Evolutionary conservation across 306 rosid species (phyloP).

Genomic region (Ceratonia siliqua): DNA sequence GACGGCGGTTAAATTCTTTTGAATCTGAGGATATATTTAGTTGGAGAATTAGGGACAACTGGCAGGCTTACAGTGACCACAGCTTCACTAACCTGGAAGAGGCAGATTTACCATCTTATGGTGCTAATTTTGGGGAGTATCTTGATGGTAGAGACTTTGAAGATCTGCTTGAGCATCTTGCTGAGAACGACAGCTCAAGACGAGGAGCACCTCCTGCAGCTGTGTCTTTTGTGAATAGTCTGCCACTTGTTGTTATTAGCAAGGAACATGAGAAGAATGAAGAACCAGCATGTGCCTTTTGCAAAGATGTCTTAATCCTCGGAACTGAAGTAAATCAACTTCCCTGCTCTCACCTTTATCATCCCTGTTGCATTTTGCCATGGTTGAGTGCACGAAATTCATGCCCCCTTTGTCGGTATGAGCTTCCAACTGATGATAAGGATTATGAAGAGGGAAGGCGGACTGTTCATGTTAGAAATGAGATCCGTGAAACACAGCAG

Average conservation of each 20-base stretch:
- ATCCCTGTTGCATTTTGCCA: constrained; percentile 79
- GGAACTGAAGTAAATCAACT: constrained; percentile 77
- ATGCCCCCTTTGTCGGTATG: constrained; percentile 91
- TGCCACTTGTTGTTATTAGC: constrained; percentile 59
- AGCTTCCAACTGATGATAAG: constrained; percentile 92
- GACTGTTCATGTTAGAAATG: constrained; percentile 38
- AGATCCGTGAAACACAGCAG: constrained; percentile 44
- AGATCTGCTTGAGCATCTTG: constrained; percentile 74
- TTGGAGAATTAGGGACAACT: constrained; percentile 47
- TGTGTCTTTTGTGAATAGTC: constrained; percentile 51
- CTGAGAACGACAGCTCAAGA: constrained; percentile 73
- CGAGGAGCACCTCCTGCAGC: constrained; percentile 95
- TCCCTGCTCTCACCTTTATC: constrained; percentile 90
- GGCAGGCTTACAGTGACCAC: constrained; percentile 39
- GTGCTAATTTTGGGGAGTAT: constrained; percentile 61
- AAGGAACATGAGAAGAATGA: constrained; percentile 70
- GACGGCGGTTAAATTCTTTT: constrained; percentile 41
- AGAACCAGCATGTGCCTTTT: constrained; percentile 75
- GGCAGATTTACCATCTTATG: constrained; percentile 45
- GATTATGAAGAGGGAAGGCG: constrained; percentile 81
- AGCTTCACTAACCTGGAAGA: constrained; percentile 46
- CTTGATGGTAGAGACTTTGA: constrained; percentile 69
- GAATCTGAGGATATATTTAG: constrained; percentile 49
- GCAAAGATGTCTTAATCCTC: constrained; percentile 68
- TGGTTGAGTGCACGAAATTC: constrained; percentile 91